Base-by-base conservation (phyloP, 495 filamentous ascomycete genomes). In the Neurospora cerealis region DNA sequence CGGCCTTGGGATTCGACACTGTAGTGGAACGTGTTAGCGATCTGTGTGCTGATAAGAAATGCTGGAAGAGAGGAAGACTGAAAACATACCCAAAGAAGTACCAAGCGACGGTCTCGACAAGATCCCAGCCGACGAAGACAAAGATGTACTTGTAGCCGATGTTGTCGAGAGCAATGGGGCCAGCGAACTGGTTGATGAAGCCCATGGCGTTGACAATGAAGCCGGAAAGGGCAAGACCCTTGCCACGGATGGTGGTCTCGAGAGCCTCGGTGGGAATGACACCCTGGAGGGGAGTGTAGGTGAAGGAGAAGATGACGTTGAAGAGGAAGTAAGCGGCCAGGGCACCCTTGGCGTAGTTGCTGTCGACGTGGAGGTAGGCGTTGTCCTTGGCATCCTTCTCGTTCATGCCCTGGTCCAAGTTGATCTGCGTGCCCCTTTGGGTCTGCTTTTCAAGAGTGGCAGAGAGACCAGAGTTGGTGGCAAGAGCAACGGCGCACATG, bases 251-350 rank as follows among this genome's bases (percentile, higher is more conserved):
- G 7, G 84, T 85, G 15, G 84, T 87, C 76, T 86, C 84, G 36
- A 87, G 81, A 36, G 86, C 84, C 69, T 89, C 85, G 34, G 86
- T 83, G 36, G 89, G 89, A 72, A 91, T 90, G 32, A 89, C 85
- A 72, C 85, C 86, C 32, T 89, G 83, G 36, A 91, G 83, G 13
- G 89, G 88, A 19, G 88, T 90, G 81, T 87, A 89, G 15, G 85
- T 88, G 73, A 89, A 85, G 9, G 85, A 87, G 77, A 89, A 90
- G 77, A 88, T 85, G 62, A 88, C 83, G 73, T 90, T 88, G 80
- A 90, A 90, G 4, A 91, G 78, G 77, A 88, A 88, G 78, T 86
- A 86, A 2, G 83, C 83, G 10, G 84, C 84, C 41, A 86, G 77
- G 17, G 83, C 84, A 32, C 83, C 83, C 75, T 80, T 74, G 70